A percentile compares a stretch with the other conserved stretches of the same genome.
Evolutionary conservation across 2,329 filamentous ascomycete species (phyloP).

Genomic region (Phyllosticta ampelicida): DNA sequence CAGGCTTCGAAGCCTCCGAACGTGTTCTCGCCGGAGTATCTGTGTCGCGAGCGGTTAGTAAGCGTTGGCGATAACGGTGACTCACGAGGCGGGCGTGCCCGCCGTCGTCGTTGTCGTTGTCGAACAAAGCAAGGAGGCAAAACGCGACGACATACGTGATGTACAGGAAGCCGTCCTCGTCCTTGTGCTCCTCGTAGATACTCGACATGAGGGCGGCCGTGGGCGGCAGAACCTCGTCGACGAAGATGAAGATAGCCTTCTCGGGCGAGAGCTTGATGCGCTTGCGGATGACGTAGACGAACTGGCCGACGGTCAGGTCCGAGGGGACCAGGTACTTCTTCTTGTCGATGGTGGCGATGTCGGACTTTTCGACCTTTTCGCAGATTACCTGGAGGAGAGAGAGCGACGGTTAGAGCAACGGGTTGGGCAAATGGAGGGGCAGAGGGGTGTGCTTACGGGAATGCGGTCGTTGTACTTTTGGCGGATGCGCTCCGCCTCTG

Average conservation of each 20-base stretch:
- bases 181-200: conserved; percentile 99
- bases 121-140: neutral
- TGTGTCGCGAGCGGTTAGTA: conserved; percentile 22
- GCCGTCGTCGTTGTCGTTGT: neutral
- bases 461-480: conserved; percentile 99
- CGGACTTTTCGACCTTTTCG: conserved; percentile 98
- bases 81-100: neutral
- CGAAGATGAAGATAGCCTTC: conserved; percentile 99
- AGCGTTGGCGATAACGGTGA: conserved; percentile 14
- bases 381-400: conserved; percentile 68
- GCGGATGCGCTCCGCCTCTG: conserved; percentile 96
- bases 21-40: conserved; percentile 97
- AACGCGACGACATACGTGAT: conserved; percentile 84
- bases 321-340: conserved; percentile 99
- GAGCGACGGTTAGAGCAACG: conserved; percentile 6
- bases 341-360: conserved; percentile 99
- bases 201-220: conserved; percentile 98
- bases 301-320: conserved; percentile 96
- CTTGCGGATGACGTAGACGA: conserved; percentile 99
- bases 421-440: neutral
- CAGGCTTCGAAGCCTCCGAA: conserved; percentile 49
- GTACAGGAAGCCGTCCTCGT: conserved; percentile 82
- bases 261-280: conserved; percentile 98
- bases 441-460: conserved; percentile 56
- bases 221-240: conserved; percentile 92